These are phyloP conservation scores for Maudiozyma turicensis DNA, from an alignment of 805 yeast genomes.

Conservation along the genomic window DNA sequence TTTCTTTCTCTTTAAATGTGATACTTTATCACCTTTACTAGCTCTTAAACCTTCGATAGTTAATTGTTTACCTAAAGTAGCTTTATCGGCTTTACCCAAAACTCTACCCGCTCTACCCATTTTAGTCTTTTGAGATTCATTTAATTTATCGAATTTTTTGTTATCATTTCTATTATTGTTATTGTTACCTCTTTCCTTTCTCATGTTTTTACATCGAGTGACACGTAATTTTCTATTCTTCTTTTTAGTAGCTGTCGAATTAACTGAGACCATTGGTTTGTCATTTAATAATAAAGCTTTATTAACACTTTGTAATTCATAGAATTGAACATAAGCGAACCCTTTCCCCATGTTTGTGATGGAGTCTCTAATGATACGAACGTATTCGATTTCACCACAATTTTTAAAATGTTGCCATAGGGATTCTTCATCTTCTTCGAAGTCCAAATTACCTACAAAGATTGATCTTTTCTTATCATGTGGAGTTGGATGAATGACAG, in stretches of 20 bases:
- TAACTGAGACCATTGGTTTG: constrained; percentile 40
- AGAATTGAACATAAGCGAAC: constrained; percentile 90
- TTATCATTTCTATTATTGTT: constrained; percentile 10
- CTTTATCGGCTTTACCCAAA: constrained; percentile 72
- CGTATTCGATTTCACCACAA: constrained; percentile 72
- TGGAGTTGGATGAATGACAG: constrained; percentile 81
- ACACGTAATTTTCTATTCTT: constrained; percentile 62
- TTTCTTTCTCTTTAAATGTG: constrained; percentile 48
- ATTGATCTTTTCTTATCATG: constrained; percentile 77
- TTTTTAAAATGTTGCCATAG: constrained; percentile 71
- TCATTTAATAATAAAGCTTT: constrained; percentile 74
- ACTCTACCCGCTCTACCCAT: constrained; percentile 71
- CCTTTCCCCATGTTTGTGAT: constrained; percentile 96
- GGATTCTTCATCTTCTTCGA: constrained; percentile 84
- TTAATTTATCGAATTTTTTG: constrained; percentile 29
- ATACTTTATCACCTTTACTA: constrained; percentile 50
- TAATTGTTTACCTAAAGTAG: constrained; percentile 49
- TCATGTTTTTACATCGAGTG: constrained; percentile 49
- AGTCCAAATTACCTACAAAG: constrained; percentile 89
- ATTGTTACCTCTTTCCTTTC: constrained; percentile 13
- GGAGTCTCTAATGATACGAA: constrained; percentile 82
- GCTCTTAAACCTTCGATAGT: constrained; percentile 73
- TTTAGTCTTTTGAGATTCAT: constrained; percentile 62
- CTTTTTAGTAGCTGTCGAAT: constrained; percentile 17
- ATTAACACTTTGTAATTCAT: constrained; percentile 59